Evolutionary conservation across 164 flowering plant genomes (phyloP).

Genomic region (Dillenia suffruticosa): DNA sequence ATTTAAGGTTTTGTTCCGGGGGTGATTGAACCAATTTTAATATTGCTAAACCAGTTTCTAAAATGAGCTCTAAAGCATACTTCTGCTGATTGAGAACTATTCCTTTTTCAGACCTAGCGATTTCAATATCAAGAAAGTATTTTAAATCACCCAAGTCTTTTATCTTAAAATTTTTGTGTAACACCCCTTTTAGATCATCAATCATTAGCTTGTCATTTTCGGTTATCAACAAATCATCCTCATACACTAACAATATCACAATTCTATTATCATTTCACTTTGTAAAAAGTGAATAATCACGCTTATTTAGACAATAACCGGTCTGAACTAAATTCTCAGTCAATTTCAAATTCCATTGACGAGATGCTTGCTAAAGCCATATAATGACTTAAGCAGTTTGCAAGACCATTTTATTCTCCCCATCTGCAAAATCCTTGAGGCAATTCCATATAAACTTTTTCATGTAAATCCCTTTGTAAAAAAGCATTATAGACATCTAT

Average conservation of each 20-base stretch:
- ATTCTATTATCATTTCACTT: not conserved
- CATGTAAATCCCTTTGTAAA: too few species aligned
- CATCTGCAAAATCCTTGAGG: too few species aligned
- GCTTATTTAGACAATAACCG: too few species aligned
- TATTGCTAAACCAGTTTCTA: not conserved
- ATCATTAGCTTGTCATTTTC: not conserved
- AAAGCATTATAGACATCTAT: too few species aligned
- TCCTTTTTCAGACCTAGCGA: not conserved
- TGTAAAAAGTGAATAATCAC: conserved; percentile 1
- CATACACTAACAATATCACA: not conserved
- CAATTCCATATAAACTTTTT: too few species aligned
- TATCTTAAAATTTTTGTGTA: not conserved
- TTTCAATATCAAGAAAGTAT: conserved; percentile 7
- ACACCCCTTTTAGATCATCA: not conserved
- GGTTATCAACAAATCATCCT: conserved; percentile 3
- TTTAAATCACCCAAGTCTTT: conserved; percentile 4
- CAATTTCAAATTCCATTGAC: too few species aligned
- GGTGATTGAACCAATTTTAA: not conserved
- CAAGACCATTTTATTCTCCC: too few species aligned
- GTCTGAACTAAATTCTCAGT: too few species aligned
- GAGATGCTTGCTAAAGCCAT: too few species aligned
- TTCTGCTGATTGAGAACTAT: not conserved
- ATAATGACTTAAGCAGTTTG: too few species aligned
- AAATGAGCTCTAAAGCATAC: not conserved
- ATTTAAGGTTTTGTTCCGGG: not conserved